phyloP scores from a whole-genome alignment of 495 filamentous ascomycete species.

The Amorphotheca resinae region DNA sequence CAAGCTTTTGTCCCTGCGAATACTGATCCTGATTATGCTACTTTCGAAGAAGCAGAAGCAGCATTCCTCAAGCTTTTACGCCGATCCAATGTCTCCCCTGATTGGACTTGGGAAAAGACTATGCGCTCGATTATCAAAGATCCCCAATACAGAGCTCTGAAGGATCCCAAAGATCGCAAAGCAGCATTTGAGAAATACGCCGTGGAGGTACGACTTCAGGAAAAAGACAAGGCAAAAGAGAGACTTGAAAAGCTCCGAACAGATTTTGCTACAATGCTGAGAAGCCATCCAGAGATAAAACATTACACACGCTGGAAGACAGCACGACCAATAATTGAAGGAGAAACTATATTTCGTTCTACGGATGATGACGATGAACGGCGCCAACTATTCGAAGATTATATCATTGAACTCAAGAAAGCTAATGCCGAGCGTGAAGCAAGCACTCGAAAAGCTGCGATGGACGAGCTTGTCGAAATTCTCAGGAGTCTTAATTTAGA shows the following conservation, averaged over 20 bases:
- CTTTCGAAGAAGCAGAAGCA: conserved; percentile 81
- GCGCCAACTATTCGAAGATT: conserved; percentile 88
- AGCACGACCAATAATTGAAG: conserved; percentile 85
- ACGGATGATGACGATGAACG: conserved; percentile 82
- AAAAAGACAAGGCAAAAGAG: conserved; percentile 92
- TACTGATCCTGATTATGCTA: conserved; percentile 73
- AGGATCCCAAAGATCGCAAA: conserved; percentile 87
- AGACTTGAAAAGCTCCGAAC: conserved; percentile 83
- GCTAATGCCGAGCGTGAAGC: conserved; percentile 61
- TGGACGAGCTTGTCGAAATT: conserved; percentile 71
- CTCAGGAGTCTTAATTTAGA: conserved; percentile 78
- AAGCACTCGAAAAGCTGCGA: conserved; percentile 60
- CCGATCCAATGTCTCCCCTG: conserved; percentile 69
- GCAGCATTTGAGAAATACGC: conserved; percentile 92
- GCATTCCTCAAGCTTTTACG: conserved; percentile 89
- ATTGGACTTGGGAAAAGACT: conserved; percentile 87
- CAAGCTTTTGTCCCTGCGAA: conserved; percentile 48
- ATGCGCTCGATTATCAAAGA: conserved; percentile 86
- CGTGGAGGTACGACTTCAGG: conserved; percentile 77
- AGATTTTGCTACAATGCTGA: conserved; percentile 93
- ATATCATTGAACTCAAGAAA: conserved; percentile 73
- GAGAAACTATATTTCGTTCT: conserved; percentile 87
- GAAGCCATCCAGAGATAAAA: conserved; percentile 94
- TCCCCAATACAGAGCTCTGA: conserved; percentile 83
- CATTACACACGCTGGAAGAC: conserved; percentile 98